A percentile compares a stretch with the other conserved stretches of the same genome.
Conservation (phyloP, 441 rosid genomes). For the Populus tomentosa region DNA sequence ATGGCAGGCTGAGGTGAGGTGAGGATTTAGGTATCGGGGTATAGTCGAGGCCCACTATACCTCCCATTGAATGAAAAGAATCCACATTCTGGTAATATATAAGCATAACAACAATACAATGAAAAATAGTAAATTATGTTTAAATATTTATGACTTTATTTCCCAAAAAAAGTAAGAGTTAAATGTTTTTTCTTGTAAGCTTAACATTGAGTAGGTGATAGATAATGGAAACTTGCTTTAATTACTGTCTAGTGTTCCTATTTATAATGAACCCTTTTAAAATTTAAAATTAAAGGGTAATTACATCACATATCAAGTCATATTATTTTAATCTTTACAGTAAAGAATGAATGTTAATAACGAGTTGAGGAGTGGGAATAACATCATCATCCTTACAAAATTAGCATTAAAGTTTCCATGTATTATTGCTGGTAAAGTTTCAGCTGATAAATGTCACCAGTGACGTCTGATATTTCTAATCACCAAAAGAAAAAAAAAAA, state of each 20-base stretch:
- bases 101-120: background rate
- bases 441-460: background rate
- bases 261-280: no score
- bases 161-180: no score
- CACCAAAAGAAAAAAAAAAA: background rate
- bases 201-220: no score
- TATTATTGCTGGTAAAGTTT: background rate
- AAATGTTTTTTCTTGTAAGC: no score
- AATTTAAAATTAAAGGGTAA: no score
- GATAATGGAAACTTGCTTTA: no score
- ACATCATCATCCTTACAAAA: background rate
- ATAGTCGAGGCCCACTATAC: background rate
- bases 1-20: background rate
- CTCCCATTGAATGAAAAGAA: background rate
- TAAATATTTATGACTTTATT: no score
- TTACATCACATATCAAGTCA: no score
- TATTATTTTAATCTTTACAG: no score
- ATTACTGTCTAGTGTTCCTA: no score
- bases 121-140: no score
- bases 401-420: background rate
- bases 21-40: background rate
- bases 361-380: background rate
- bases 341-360: background rate
- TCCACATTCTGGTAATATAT: background rate
- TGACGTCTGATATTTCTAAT: background rate